Conservation (phyloP, 805 yeast species). For the Saturnispora besseyi region DNA sequence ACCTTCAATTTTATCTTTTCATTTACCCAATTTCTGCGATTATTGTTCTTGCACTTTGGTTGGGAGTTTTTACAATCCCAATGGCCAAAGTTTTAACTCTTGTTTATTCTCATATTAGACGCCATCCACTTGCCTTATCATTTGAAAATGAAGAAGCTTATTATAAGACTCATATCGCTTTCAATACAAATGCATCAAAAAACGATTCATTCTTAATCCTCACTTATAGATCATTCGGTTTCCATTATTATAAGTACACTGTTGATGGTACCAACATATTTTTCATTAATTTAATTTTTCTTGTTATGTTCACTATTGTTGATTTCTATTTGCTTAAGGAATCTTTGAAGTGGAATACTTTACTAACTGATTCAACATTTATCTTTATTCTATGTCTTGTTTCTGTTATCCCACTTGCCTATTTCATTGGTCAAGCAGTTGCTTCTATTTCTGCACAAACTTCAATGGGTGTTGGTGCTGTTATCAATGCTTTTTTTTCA, state of each 20-base stretch:
- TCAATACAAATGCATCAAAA: conserved; percentile 24
- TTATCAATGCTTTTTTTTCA: conserved; percentile 93
- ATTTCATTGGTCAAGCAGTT: conserved; percentile 98
- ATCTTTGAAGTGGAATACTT: conserved; percentile 27
- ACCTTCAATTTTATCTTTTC: conserved; percentile 54
- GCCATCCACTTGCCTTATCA: conserved; percentile 85
- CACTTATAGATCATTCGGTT: conserved; percentile 87
- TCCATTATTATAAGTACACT: conserved; percentile 91
- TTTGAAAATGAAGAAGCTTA: conserved; percentile 53
- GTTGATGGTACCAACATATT: conserved; percentile 94
- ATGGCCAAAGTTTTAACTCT: conserved; percentile 75
- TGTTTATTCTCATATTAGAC: conserved; percentile 66
- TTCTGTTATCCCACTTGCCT: conserved; percentile 88
- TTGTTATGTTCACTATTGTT: conserved; percentile 73
- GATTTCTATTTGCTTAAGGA: conserved; percentile 63
- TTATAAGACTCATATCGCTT: conserved; percentile 27
- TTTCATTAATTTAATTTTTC: conserved; percentile 70
- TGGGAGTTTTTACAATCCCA: conserved; percentile 82
- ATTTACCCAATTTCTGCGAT: conserved; percentile 57
- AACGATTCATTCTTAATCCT: conserved; percentile 65
- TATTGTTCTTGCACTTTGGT: conserved; percentile 62
- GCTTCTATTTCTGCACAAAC: conserved; percentile 98
- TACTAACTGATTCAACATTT: conserved; percentile 52
- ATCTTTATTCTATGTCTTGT: conserved; percentile 69
- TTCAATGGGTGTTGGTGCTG: conserved; percentile 98